Percentiles rank a stretch among this genome's conserved stretches.
Evolutionary conservation across 306 rosid species (phyloP).

Genomic region (Abrus pulchellus): DNA sequence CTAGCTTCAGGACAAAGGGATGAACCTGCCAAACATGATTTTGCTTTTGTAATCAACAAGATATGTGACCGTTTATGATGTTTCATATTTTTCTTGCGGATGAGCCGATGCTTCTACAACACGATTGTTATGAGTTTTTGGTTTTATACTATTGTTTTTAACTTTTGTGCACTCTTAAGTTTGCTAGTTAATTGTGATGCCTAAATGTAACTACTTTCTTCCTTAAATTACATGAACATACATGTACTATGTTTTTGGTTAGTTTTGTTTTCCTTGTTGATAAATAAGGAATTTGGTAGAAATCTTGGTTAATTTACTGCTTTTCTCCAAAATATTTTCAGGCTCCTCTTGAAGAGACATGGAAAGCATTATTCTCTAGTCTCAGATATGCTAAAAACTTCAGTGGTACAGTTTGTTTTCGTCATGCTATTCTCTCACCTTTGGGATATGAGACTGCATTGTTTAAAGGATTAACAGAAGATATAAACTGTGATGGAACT

Average conservation of each 20-base stretch:
- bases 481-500: constrained; percentile 70
- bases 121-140: constrained; percentile 3
- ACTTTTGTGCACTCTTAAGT: not conserved
- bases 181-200: constrained; percentile 21
- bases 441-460: constrained; percentile 89
- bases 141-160: not conserved
- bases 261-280: constrained; percentile 33
- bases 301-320: constrained; percentile 28
- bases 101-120: not conserved
- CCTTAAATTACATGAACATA: constrained; percentile 19
- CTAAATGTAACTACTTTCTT: not conserved
- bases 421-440: constrained; percentile 85
- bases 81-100: too few relatives aligned
- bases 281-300: constrained; percentile 29
- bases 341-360: constrained; percentile 93
- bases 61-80: too few relatives aligned
- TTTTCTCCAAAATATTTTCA: constrained; percentile 51
- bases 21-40: too few relatives aligned
- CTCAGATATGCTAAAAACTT: constrained; percentile 84
- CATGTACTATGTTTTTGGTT: not conserved
- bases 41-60: too few relatives aligned
- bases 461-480: constrained; percentile 82
- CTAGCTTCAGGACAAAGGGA: too few relatives aligned
- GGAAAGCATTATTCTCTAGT: constrained; percentile 89
- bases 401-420: constrained; percentile 85